phyloP scores from a whole-genome alignment of 805 yeast species.

The Candida sakaeoensis region DNA sequence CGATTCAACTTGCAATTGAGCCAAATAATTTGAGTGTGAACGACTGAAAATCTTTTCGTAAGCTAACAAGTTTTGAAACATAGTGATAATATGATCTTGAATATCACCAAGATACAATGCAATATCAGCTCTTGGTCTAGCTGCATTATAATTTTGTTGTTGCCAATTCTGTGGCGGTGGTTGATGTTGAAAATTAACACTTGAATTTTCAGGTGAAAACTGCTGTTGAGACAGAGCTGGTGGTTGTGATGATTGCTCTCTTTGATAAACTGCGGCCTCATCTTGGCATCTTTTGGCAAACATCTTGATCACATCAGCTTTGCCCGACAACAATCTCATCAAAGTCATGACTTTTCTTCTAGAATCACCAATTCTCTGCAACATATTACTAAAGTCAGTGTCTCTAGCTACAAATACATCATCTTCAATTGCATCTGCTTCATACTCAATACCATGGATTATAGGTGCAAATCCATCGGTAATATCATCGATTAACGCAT shows the following conservation, averaged over 20 bases:
- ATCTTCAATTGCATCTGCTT: constrained; percentile 80
- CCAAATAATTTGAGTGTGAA: constrained; percentile 87
- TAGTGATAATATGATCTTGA: constrained; percentile 94
- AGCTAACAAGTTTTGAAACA: constrained; percentile 85
- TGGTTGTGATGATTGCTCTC: constrained; percentile 6
- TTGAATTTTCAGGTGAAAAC: constrained; percentile 7
- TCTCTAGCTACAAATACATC: constrained; percentile 80
- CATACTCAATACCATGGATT: constrained; percentile 71
- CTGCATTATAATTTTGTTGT: constrained; percentile 18
- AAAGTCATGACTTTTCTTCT: constrained; percentile 90
- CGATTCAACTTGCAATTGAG: constrained; percentile 90
- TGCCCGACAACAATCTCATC: constrained; percentile 84
- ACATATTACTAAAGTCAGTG: constrained; percentile 70
- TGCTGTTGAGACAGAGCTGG: constrained; percentile 6
- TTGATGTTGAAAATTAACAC: constrained; percentile 7
- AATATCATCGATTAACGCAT: constrained; percentile 78
- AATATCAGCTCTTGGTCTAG: constrained; percentile 82
- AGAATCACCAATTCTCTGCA: constrained; percentile 81
- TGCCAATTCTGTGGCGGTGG: constrained; percentile 10
- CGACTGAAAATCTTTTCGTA: constrained; percentile 92
- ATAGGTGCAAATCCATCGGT: constrained; percentile 85
- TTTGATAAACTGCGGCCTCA: constrained; percentile 30
- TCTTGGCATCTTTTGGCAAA: constrained; percentile 94
- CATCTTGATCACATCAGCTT: constrained; percentile 95
- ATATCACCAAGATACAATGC: constrained; percentile 92